Conservation (phyloP, 306 rosid genomes). For the Trifolium dubium region DNA sequence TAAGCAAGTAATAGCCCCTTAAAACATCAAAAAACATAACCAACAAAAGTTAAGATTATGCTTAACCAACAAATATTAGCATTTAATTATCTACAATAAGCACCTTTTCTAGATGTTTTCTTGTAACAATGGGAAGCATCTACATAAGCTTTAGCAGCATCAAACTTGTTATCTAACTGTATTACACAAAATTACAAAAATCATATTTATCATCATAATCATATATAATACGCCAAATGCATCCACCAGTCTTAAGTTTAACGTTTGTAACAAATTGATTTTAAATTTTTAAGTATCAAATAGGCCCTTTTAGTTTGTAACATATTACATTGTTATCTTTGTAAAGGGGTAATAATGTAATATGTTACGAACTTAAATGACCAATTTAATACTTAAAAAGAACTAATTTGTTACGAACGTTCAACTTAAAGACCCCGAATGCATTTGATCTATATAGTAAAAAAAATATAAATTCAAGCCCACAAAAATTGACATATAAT, state of each 20-base stretch:
- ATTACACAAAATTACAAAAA: slow-evolving; percentile 13
- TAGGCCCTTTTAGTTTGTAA: too few species aligned
- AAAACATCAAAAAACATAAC: slow-evolving; percentile 28
- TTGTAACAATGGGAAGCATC: slow-evolving; percentile 60
- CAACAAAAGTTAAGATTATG: slow-evolving; percentile 3
- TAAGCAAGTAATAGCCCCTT: slow-evolving; percentile 59
- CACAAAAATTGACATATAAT: background rate
- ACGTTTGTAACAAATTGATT: too few species aligned
- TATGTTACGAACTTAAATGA: too few species aligned
- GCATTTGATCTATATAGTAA: too few species aligned
- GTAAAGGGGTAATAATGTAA: too few species aligned
- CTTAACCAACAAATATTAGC: background rate
- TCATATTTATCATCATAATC: background rate
- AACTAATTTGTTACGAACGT: too few species aligned
- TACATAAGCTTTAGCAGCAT: slow-evolving; percentile 62
- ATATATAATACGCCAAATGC: too few species aligned
- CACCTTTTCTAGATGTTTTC: slow-evolving; percentile 55
- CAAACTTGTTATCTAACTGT: slow-evolving; percentile 56
- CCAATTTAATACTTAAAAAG: too few species aligned
- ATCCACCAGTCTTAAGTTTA: too few species aligned
- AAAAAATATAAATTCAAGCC: background rate
- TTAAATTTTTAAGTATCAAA: too few species aligned
- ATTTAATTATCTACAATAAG: slow-evolving; percentile 12
- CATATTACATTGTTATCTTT: too few species aligned
- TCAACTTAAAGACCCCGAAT: too few species aligned